A percentile compares a stretch with the other conserved stretches of the same genome.
Evolutionary conservation across 1,139 yeast genomes (phyloP).

Genomic region (Saccharomyces hybrid): DNA sequence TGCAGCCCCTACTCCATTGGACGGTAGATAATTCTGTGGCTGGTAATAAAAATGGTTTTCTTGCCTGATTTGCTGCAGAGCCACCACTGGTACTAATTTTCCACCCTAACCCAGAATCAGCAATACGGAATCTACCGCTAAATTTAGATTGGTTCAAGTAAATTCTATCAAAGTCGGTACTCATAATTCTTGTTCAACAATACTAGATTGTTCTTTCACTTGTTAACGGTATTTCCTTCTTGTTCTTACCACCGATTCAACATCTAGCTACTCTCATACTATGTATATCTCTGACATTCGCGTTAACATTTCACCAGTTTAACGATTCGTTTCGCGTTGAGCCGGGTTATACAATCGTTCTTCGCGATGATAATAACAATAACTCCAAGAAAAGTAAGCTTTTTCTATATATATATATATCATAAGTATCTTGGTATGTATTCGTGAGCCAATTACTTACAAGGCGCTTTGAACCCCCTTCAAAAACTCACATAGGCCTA

Average conservation of each 20-base stretch:
- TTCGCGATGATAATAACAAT: neutral
- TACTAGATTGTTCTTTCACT: neutral
- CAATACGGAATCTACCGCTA: constrained; percentile 87
- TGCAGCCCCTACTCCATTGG: constrained; percentile 88
- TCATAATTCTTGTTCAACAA: constrained; percentile 19
- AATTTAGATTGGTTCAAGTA: constrained; percentile 79
- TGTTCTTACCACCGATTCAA: neutral
- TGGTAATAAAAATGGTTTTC: constrained; percentile 77
- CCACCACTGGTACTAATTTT: constrained; percentile 61
- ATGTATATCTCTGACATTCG: neutral
- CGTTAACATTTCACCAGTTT: neutral
- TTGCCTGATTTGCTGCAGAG: constrained; percentile 39
- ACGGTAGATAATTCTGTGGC: constrained; percentile 74
- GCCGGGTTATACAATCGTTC: neutral
- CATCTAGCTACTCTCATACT: neutral
- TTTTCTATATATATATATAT: neutral
- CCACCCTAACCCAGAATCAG: constrained; percentile 97
- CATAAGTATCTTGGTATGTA: neutral
- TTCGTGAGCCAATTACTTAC: neutral
- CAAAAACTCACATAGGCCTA: constrained; percentile 62
- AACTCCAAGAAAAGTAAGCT: neutral
- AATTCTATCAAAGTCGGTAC: constrained; percentile 68
- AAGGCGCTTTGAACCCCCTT: constrained; percentile 39
- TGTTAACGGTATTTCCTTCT: neutral
- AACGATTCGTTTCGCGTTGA: neutral